Evolutionary conservation across 495 filamentous ascomycete species (phyloP).

Genomic region (Xylaria grammica): DNA sequence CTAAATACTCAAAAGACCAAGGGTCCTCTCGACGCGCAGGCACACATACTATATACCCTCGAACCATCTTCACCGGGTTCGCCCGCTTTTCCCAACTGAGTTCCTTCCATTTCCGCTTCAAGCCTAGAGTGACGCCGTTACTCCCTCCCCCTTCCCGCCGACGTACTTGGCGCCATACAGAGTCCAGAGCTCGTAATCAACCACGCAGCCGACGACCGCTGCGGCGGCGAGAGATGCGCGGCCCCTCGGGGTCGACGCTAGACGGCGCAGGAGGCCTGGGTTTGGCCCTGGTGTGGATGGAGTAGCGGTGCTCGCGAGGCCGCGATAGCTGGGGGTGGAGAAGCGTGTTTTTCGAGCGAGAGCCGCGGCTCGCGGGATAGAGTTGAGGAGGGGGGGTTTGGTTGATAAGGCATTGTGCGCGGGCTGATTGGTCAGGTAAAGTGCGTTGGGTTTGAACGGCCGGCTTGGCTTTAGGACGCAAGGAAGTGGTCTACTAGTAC

Average conservation of each 20-base stretch:
- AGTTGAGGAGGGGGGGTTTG: background rate
- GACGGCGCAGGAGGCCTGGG: conserved; percentile 3
- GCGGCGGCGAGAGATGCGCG: conserved; percentile 1
- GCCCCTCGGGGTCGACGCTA: conserved; percentile 10
- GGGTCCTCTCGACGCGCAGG: too few relatives aligned
- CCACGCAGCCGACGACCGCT: background rate
- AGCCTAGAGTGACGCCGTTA: too few relatives aligned
- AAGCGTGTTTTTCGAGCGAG: background rate
- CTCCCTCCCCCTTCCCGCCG: conserved; percentile 1
- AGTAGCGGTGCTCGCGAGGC: background rate
- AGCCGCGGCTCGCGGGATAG: background rate
- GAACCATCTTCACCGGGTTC: background rate
- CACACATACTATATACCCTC: background rate
- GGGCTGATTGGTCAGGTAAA: background rate
- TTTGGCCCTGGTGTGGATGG: background rate
- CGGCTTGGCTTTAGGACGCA: background rate
- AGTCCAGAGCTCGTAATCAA: conserved; percentile 17
- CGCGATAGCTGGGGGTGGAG: background rate
- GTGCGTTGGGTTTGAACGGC: background rate
- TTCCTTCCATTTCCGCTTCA: too few relatives aligned
- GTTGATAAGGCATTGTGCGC: background rate
- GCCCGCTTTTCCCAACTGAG: background rate
- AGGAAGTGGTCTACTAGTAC: background rate
- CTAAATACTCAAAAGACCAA: too few relatives aligned
- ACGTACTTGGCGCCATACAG: conserved; percentile 15